A percentile compares a stretch with the other conserved stretches of the same genome.
Conservation (phyloP, 2,329 filamentous ascomycete genomes). For the Meredithiella fracta region DNA sequence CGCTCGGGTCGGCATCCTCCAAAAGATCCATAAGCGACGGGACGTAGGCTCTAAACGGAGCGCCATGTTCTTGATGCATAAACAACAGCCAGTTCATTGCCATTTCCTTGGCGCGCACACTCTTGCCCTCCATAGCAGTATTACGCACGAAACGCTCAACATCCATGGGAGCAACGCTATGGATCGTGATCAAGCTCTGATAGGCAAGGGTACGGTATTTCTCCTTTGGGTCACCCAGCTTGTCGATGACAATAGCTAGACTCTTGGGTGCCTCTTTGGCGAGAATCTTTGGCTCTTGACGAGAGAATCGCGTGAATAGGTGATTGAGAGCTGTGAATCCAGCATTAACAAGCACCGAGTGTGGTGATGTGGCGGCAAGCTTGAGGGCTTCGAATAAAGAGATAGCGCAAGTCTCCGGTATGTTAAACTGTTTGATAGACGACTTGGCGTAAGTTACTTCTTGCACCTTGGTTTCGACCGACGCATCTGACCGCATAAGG, state of each 20-base stretch:
- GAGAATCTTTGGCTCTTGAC: conserved; percentile 65
- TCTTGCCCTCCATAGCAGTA: conserved; percentile 61
- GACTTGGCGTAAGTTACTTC: conserved; percentile 64
- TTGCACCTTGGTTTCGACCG: conserved; percentile 54
- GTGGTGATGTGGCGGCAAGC: conserved; percentile 56
- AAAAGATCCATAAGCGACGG: conserved; percentile 68
- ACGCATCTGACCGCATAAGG: conserved; percentile 30
- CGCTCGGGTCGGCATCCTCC: conserved; percentile 77
- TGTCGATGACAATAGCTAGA: conserved; percentile 62
- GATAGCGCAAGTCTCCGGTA: conserved; percentile 56
- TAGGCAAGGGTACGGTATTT: conserved; percentile 60
- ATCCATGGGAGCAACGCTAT: conserved; percentile 49
- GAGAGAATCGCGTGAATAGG: conserved; percentile 66
- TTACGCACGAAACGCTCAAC: conserved; percentile 70
- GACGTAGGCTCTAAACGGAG: conserved; percentile 73
- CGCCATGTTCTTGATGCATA: conserved; percentile 65
- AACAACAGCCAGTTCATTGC: conserved; percentile 71
- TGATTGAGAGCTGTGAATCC: conserved; percentile 81
- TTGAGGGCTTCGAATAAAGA: conserved; percentile 71
- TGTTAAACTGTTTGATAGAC: conserved; percentile 81
- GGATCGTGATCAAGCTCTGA: conserved; percentile 64
- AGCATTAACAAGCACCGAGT: conserved; percentile 61
- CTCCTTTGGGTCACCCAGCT: conserved; percentile 76
- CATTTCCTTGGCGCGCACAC: conserved; percentile 67
- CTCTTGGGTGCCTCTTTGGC: conserved; percentile 54